These are phyloP conservation scores for Petrea volubilis DNA, from an alignment of 257 asterid species.

Conservation along the genomic window DNA sequence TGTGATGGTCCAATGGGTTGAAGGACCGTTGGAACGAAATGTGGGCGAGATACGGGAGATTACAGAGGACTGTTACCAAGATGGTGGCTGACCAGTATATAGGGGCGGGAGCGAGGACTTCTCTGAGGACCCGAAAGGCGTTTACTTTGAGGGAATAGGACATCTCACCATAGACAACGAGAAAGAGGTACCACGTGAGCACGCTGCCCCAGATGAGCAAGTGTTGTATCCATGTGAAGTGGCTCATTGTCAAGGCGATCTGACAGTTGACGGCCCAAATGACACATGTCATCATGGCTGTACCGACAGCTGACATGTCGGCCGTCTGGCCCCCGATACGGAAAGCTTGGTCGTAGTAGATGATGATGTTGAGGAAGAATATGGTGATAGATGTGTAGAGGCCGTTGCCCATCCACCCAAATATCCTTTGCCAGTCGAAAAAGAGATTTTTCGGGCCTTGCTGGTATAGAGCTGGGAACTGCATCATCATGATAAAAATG, in stretches of 20 bases:
- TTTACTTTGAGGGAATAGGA: constrained; percentile 41
- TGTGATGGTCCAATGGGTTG: constrained; percentile 90
- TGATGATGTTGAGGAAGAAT: constrained; percentile 75
- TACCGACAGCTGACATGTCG: constrained; percentile 81
- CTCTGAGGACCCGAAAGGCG: constrained; percentile 57
- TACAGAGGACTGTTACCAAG: constrained; percentile 61
- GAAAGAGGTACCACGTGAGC: constrained; percentile 76
- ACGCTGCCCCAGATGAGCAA: constrained; percentile 72
- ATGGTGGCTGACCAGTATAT: constrained; percentile 81
- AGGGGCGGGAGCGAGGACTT: constrained; percentile 88
- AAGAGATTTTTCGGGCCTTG: constrained; percentile 91
- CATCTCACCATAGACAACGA: constrained; percentile 60
- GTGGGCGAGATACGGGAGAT: constrained; percentile 82
- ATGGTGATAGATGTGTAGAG: constrained; percentile 72
- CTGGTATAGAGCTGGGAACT: constrained; percentile 97
- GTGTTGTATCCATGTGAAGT: constrained; percentile 97
- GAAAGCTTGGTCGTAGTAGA: constrained; percentile 87
- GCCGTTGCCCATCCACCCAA: constrained; percentile 95
- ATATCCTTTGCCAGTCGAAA: constrained; percentile 87
- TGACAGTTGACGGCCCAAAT: constrained; percentile 91
- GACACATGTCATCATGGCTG: constrained; percentile 91
- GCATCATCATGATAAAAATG: constrained; percentile 24
- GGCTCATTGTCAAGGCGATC: constrained; percentile 84
- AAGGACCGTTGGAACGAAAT: constrained; percentile 75
- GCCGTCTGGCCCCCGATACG: constrained; percentile 85